Base-by-base conservation (phyloP, 129 eudicot genomes). In the Centaurea solstitialis region DNA sequence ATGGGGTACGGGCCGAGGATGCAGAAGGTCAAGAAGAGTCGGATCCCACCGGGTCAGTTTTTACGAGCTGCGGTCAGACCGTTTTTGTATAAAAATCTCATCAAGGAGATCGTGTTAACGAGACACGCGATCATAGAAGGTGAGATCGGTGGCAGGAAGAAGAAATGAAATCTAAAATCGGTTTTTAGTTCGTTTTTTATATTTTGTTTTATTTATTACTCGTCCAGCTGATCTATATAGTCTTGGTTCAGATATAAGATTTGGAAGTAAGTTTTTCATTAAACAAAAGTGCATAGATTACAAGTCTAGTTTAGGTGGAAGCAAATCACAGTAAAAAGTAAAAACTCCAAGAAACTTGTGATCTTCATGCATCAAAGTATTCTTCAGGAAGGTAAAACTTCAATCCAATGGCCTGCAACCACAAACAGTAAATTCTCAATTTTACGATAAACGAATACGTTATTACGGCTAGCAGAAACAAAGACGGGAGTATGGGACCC, bases 51-150 rank as follows among this genome's bases (percentile, higher is more conserved):
- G 1, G 99, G 91, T n/a, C 85, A 88, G 80, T 94, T 94, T 83
- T 23, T 94, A 82, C 81, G 90, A 41, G 96, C 97, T 0, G 97
- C 99, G 0, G 94, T 94, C n/a, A 90, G 99, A 73, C 99, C 99
- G 1, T 94, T 94, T 79, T 73, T 88, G 57, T 94, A 92, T 81
- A 92, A 85, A 80, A 94, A 94, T 85, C 99, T 94, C 72, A 87
- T 94, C 17, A 94, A 94, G 85, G 99, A 94, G 90, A 89, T 94
- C 18, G 97, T 92, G 24, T 68, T 94, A 71, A 87, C 88, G 0
- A 87, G 98, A 70, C 98, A 94, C 35, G 97, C 96, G 1, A 84
- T 92, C 47, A 10, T 94, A 71, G 96, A 90, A 73, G 98, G 97
- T 13, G 98, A 94, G 80, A 91, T 94, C 79, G 93, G 93, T 83